Percentiles rank a stretch among this genome's conserved stretches.
Conservation (phyloP, 2,329 filamentous ascomycete species). For the Saccharata proteae region DNA sequence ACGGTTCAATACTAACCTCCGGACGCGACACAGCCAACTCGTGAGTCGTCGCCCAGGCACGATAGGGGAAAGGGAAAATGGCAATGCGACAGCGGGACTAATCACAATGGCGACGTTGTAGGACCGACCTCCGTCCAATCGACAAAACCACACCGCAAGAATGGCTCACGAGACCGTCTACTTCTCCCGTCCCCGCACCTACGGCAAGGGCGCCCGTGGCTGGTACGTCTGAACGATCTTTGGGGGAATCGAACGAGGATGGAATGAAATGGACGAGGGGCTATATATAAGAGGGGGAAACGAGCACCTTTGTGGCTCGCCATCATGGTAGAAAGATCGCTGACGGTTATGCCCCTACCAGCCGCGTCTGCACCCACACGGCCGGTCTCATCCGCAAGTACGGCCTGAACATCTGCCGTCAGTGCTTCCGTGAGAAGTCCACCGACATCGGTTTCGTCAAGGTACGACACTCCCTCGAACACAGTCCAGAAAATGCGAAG, state of each 20-base stretch:
- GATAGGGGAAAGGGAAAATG: too few species aligned
- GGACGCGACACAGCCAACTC: slow-evolving; percentile 7
- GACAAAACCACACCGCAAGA: slow-evolving; percentile 34
- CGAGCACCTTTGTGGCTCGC: slow-evolving; percentile 1
- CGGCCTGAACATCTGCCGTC: slow-evolving; percentile 73
- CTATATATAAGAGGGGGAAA: not conserved
- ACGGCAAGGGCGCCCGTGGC: slow-evolving; percentile 89
- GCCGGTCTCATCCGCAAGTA: slow-evolving; percentile 99
- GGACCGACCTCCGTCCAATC: slow-evolving; percentile 7
- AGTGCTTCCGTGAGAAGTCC: slow-evolving; percentile 60
- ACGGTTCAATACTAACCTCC: too few species aligned
- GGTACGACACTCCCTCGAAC: too few species aligned
- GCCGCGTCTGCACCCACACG: slow-evolving; percentile 82
- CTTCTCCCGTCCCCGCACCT: slow-evolving; percentile 95
- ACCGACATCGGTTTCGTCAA: slow-evolving; percentile 58
- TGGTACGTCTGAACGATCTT: slow-evolving; percentile 58
- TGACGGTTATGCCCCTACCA: slow-evolving; percentile 27
- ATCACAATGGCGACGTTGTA: not conserved
- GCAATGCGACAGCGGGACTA: not conserved
- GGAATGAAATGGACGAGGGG: not conserved
- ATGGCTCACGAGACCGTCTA: slow-evolving; percentile 95
- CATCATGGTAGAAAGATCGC: slow-evolving; percentile 12
- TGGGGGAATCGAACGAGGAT: slow-evolving; percentile 2
- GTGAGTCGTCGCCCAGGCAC: slow-evolving; percentile 5
- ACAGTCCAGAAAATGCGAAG: too few species aligned